Evolutionary conservation across 805 yeast genomes (phyloP).

Genomic region (Starmera quercuum): DNA sequence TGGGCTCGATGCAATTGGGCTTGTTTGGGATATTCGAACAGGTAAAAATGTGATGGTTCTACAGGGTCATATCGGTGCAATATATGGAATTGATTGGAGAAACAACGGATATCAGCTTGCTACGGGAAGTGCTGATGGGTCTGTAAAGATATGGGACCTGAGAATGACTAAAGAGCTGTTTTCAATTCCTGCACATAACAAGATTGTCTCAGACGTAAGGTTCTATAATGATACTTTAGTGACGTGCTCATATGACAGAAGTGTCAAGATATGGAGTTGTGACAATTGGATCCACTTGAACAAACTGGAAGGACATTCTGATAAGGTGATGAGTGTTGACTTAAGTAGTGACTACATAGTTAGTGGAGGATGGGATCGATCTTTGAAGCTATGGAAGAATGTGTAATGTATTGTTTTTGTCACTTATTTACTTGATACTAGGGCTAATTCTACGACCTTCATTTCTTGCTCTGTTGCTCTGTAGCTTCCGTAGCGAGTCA

Average conservation of each 20-base stretch:
- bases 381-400: constrained; percentile 57
- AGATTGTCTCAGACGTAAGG: constrained; percentile 57
- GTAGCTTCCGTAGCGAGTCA: constrained; percentile 13
- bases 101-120: constrained; percentile 69
- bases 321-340: constrained; percentile 69
- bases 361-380: constrained; percentile 80
- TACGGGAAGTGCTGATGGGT: constrained; percentile 79
- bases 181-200: constrained; percentile 69
- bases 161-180: constrained; percentile 37
- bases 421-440: constrained; percentile 3
- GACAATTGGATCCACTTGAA: constrained; percentile 62
- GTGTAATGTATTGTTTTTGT: constrained; percentile 1
- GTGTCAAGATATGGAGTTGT: constrained; percentile 52
- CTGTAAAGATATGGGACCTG: constrained; percentile 81
- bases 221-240: constrained; percentile 38
- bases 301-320: constrained; percentile 50
- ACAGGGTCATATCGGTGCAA: constrained; percentile 63
- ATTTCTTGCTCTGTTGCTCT: constrained; percentile 9
- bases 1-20: constrained; percentile 67
- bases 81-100: constrained; percentile 69
- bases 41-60: constrained; percentile 58
- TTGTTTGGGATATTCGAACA: constrained; percentile 81
- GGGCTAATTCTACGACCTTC: constrained; percentile 15
- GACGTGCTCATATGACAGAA: constrained; percentile 67
- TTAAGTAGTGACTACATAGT: constrained; percentile 38